Percentiles rank a stretch among this genome's conserved stretches.
Evolutionary conservation across 73 alveolate species (phyloP).

Genomic region (Paramecium octaurelia): DNA sequence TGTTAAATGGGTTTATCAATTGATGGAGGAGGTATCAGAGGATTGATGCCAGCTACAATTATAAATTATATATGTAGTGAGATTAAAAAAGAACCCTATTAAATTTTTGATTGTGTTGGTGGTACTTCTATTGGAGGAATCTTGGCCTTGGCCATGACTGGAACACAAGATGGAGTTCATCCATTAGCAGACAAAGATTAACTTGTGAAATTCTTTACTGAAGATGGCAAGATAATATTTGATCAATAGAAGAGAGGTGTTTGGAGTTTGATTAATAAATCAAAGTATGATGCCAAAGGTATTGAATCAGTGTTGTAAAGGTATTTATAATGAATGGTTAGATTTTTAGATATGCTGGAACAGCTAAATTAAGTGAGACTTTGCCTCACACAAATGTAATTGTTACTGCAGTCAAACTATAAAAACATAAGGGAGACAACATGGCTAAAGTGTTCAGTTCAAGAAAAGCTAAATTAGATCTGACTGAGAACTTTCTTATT

Average conservation of each 20-base stretch:
- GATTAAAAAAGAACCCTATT: conserved; percentile 27
- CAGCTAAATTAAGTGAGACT: conserved; percentile 25
- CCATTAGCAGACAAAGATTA: conserved; percentile 55
- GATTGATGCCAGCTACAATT: conserved; percentile 55
- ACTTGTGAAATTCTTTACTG: not conserved
- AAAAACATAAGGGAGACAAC: conserved; percentile 18
- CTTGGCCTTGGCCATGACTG: conserved; percentile 43
- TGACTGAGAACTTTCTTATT: conserved; percentile 29
- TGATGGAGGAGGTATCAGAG: conserved; percentile 65
- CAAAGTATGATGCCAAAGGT: conserved; percentile 55
- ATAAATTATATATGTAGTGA: conserved; percentile 47
- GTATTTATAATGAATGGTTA: not conserved
- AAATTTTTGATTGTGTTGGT: conserved; percentile 56
- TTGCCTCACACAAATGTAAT: conserved; percentile 42
- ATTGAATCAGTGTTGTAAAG: conserved; percentile 19
- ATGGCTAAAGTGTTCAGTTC: conserved; percentile 47
- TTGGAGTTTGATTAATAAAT: not conserved
- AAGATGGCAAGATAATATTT: conserved; percentile 47
- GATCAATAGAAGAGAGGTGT: conserved; percentile 12
- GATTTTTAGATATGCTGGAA: not conserved
- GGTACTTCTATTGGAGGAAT: conserved; percentile 62
- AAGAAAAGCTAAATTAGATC: conserved; percentile 36
- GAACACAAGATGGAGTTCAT: conserved; percentile 46
- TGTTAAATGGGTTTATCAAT: conserved; percentile 48
- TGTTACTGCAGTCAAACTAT: conserved; percentile 20